These are phyloP conservation scores for Dioscorea dumetorum DNA, from an alignment of 106 monocot species.

Conservation along the genomic window DNA sequence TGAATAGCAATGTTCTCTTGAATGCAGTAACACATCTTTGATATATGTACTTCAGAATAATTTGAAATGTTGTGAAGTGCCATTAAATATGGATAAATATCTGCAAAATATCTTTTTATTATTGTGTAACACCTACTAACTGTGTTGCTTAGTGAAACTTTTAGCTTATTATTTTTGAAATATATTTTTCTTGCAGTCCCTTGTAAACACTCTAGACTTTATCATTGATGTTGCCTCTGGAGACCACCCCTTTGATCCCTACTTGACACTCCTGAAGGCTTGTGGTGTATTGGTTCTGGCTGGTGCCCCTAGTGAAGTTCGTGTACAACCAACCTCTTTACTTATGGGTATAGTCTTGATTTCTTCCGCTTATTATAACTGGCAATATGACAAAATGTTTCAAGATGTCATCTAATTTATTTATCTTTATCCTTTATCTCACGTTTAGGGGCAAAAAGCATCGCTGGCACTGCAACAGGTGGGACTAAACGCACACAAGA, in stretches of 20 bases:
- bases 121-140: background rate
- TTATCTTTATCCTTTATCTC: background rate
- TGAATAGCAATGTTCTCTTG: background rate
- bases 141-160: background rate
- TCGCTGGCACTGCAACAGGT: constrained; percentile 54
- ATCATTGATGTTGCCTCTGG: constrained; percentile 88
- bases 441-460: constrained; percentile 33
- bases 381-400: background rate
- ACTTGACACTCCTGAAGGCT: constrained; percentile 67
- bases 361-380: background rate
- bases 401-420: background rate
- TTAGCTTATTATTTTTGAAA: background rate
- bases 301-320: constrained; percentile 67
- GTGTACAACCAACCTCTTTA: constrained; percentile 41
- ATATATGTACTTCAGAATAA: background rate
- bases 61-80: background rate
- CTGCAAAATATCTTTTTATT: background rate
- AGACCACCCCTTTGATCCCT: constrained; percentile 82
- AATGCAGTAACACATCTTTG: background rate
- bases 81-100: background rate
- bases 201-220: constrained; percentile 53
- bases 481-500: constrained; percentile 60
- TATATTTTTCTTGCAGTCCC: constrained; percentile 29
- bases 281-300: constrained; percentile 55
- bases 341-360: constrained; percentile 26